Base-by-base conservation (phyloP, 257 asterid species). In the Pogostemon cablin region DNA sequence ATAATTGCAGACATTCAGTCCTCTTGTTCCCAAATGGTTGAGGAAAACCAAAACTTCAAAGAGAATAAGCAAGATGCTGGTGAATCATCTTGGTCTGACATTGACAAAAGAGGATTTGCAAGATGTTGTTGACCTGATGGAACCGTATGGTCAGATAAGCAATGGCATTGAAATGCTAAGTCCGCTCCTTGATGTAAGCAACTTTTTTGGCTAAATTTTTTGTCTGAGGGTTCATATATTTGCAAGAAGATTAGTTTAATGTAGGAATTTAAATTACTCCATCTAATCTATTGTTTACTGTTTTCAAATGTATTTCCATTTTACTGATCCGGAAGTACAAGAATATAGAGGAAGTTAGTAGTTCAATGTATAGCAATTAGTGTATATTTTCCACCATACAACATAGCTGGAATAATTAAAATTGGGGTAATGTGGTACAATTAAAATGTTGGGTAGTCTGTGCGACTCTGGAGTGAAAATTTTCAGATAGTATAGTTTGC, bases 111-210 rank as follows among this genome's bases (percentile, higher is more conserved):
- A 86, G 88, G 98, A 95, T 81, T 69, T 95, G 78, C 90, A 89
- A 72, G 82, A 82, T 81, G 98, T 91, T 73, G 99, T 91, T 79
- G 95, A 95, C 61, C 82, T 85, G 67, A 91, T 95, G 99, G 99
- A 95, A 80, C 99, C 99, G 49, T 89, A 89, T 81, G 98, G 99
- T 77, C 90, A 86, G 82, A 86, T 91, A 72, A 86, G 57, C 82
- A 89, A 81, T 52, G 99, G 96, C 44, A 86, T 86, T 54, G 99
- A 95, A 80, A 65, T 85, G 73, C 75, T 86, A 64, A 91, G 83
- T 81, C 99, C 99, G 57, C 95, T 96, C 73, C 79, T 85, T 70
- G 92, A 91, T 78, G 99, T 93, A 78, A 83, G 96, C 69, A 41
- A 42, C 70, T 71, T 11, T 73, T 12, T 76, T 60, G 50, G 52